Evolutionary conservation across 768 basidiomycete species (phyloP).

Genomic region (Boletus sp.): DNA sequence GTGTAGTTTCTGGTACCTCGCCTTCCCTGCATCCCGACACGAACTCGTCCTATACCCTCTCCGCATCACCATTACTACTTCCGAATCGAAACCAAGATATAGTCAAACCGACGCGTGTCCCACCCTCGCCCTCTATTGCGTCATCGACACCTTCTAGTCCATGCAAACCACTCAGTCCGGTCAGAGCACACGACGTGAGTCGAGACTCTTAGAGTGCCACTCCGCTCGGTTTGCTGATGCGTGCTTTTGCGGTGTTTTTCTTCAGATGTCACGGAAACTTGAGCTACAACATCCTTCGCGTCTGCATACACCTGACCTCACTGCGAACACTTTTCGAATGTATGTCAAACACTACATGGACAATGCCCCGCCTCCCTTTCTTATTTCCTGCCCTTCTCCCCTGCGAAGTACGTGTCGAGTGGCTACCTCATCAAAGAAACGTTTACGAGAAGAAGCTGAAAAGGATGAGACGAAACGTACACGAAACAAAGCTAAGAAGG

Average conservation of each 20-base stretch:
- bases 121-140: constrained; percentile 27
- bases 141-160: constrained; percentile 33
- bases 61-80: constrained; percentile 6
- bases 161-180: constrained; percentile 25
- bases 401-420: constrained; percentile 2
- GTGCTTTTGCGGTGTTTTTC: background rate
- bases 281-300: constrained; percentile 74
- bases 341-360: constrained; percentile 83
- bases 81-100: constrained; percentile 7
- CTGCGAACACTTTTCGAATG: constrained; percentile 66
- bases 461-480: background rate
- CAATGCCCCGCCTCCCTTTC: constrained; percentile 34
- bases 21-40: background rate
- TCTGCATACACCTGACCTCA: constrained; percentile 65
- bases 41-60: constrained; percentile 6
- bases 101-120: constrained; percentile 1
- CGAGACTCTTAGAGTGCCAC: background rate
- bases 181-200: constrained; percentile 14
- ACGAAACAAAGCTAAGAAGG: too few species aligned
- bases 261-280: constrained; percentile 24
- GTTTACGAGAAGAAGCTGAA: constrained; percentile 8
- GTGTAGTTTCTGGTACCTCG: constrained; percentile 16
- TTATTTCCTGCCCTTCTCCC: background rate
- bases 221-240: background rate
- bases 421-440: constrained; percentile 36